Base-by-base conservation (phyloP, 176 grass and related monocot genomes). In the Triticum timopheevii region DNA sequence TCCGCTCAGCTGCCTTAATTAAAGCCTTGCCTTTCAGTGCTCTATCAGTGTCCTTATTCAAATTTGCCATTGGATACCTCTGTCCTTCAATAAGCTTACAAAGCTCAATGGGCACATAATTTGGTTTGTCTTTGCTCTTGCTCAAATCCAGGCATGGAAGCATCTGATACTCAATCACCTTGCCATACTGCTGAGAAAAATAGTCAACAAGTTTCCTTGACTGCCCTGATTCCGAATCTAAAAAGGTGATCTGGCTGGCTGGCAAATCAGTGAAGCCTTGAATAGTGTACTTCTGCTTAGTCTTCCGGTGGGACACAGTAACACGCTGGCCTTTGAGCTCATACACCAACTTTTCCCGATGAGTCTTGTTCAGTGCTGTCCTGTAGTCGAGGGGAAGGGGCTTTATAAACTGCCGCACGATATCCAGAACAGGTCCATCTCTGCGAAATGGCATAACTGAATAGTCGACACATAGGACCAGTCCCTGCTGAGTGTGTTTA, bases 101-200 rank as follows among this genome's bases (percentile, higher is more conserved):
- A n/a, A 93, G 44, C 69, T 93, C 92, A 81, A 93, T 88, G 3
- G 92, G 86, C 58, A 93, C 82, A 65, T 86, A 82, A 23, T 93
- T 93, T 31, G 54, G 61, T 78, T 83, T 88, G 15, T 88, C 89
- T 35, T 90, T 91, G 81, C 81, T 92, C 80, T 78, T 90, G 79
- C 92, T 90, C 86, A 93, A 86, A 74, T 90, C 86, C 86, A 93
- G 86, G 68, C 88, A 93, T 44, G 88, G 88, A 67, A 93, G 92
- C 88, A 79, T 83, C 61, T 69, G 50, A 58, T 84, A 93, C 23
- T 70, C 52, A 15, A 93, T 88, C 67, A 28, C 75, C 71, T 40
- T 83, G 64, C 25, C 24, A 70, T 90, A 79, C 44, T 81, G 83
- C n/a, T 90, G 28, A 13, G 1, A 13, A 81, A 56, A 93, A 44